Evolutionary conservation across 2,329 filamentous ascomycete genomes (phyloP).

Genomic region (Alternaria brassicicola): DNA sequence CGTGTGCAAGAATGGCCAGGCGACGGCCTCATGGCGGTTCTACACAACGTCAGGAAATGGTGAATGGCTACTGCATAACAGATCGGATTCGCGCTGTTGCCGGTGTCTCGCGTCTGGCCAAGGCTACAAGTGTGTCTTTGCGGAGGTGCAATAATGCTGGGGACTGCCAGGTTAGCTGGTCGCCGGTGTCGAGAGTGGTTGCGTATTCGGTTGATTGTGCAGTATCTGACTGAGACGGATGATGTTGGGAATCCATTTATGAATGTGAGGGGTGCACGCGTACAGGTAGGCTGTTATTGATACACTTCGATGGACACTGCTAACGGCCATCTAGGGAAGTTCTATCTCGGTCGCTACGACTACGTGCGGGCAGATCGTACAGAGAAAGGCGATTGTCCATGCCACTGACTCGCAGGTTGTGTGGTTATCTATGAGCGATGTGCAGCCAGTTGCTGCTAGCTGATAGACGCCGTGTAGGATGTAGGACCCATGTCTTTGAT

Average conservation of each 20-base stretch:
- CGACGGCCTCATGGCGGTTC: constrained; percentile 14
- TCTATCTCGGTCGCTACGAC: constrained; percentile 3
- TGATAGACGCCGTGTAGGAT: not conserved
- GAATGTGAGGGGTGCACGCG: constrained; percentile 12
- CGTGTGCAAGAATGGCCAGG: constrained; percentile 10
- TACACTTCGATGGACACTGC: not conserved
- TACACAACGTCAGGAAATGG: not conserved
- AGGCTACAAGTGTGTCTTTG: constrained; percentile 4
- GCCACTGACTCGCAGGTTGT: constrained; percentile 8
- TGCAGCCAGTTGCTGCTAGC: constrained; percentile 3
- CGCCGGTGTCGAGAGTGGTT: constrained; percentile 2
- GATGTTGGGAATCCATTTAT: constrained; percentile 8
- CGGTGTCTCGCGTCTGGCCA: not conserved
- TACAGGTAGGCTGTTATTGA: constrained; percentile 1
- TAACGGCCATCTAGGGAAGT: not conserved
- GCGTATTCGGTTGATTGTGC: constrained; percentile 17
- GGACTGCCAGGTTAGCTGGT: constrained; percentile 10
- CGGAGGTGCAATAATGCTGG: constrained; percentile 7
- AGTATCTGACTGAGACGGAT: constrained; percentile 14
- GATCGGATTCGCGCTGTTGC: not conserved
- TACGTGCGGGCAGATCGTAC: constrained; percentile 1
- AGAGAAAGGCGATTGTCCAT: constrained; percentile 9
- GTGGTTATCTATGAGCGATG: constrained; percentile 13
- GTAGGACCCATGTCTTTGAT: too few relatives aligned
- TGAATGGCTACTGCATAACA: not conserved